Base-by-base conservation (phyloP, 352 stramenopile genomes). In the Phytophthora macrochlamydospora region DNA sequence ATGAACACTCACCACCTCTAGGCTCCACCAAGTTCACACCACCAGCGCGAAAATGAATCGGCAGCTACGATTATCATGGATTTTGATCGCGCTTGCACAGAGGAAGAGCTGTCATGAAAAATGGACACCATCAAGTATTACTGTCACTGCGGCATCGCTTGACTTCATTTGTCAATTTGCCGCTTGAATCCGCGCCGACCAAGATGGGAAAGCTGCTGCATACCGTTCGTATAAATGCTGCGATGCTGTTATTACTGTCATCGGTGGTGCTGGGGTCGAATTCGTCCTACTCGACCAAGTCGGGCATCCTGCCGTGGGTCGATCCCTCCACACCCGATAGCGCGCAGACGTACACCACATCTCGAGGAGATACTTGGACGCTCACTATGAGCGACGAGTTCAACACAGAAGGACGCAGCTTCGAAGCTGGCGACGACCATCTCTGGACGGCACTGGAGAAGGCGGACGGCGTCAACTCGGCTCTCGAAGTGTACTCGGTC, bases 381-480 rank as follows among this genome's bases (percentile, higher is more conserved):
- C 68, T 93, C 28, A 78, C 88, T 4, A 90, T 92, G 78, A 92
- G 81, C 45, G 60, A 76, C 56, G 57, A 71, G 46, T 70, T 69
- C 56, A 70, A 70, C 42, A 70, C 61, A 14, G 65, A 87, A 1
- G 77, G 77, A 13, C 83, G 95, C 2, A 86, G 49, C 3, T 98
- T 98, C 71, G 54, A 85, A 37, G 90, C 98, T 48, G 96, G 96
- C 14, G 64, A 86, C 6, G 96, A 99, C 78, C 92, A 97, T 35
- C 77, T 93, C 37, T 99, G 96, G 96, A 98, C 93, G 24, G 90
- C 83, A 3, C 51, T 92, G 56, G 69, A 90, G n/a, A 84, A 79
- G 46, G 79, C 84, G n/a, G 84, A 92, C 35, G 82, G 81, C 30
- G 91, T 86, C 13, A 92, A 93, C 48, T 81, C 77, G 14, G 91